Conservation (phyloP, 495 filamentous ascomycete genomes). For the Penicillium bovifimosum region DNA sequence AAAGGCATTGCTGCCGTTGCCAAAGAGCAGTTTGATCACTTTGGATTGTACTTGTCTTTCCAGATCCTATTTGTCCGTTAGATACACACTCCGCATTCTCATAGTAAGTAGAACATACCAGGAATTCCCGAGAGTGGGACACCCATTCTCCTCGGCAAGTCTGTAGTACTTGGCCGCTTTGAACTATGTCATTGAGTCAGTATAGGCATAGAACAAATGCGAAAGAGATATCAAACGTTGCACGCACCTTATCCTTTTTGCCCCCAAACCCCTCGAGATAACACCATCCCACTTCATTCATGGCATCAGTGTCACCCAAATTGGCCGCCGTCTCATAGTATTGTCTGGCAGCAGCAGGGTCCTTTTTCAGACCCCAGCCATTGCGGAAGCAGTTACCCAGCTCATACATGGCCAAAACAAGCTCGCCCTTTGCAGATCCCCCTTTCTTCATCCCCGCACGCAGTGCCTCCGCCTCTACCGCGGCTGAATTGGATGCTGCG, state of each 20-base stretch:
- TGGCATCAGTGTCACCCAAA: conserved; percentile 91
- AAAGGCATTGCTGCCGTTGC: neutral
- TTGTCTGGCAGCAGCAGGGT: conserved; percentile 80
- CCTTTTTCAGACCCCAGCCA: conserved; percentile 89
- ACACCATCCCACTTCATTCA: conserved; percentile 97
- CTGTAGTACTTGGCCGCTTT: conserved; percentile 90
- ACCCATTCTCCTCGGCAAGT: conserved; percentile 80
- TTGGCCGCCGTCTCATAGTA: conserved; percentile 98
- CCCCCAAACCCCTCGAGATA: conserved; percentile 91
- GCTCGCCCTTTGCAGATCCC: conserved; percentile 90
- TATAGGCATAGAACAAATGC: neutral
- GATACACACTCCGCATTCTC: conserved; percentile 16
- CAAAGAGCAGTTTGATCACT: conserved; percentile 25
- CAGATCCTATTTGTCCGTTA: conserved; percentile 66
- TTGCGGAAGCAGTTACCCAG: conserved; percentile 90
- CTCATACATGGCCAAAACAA: conserved; percentile 96
- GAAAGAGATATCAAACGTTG: neutral
- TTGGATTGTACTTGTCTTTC: conserved; percentile 90
- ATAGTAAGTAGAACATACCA: conserved; percentile 62
- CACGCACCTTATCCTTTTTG: conserved; percentile 93
- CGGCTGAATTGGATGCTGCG: conserved; percentile 87
- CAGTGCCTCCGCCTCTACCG: conserved; percentile 77
- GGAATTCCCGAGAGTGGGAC: conserved; percentile 86
- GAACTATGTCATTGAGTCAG: conserved; percentile 49
- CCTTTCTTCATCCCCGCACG: conserved; percentile 85